Base-by-base conservation (phyloP, 441 rosid genomes). In the Raphanus hybrid region DNA sequence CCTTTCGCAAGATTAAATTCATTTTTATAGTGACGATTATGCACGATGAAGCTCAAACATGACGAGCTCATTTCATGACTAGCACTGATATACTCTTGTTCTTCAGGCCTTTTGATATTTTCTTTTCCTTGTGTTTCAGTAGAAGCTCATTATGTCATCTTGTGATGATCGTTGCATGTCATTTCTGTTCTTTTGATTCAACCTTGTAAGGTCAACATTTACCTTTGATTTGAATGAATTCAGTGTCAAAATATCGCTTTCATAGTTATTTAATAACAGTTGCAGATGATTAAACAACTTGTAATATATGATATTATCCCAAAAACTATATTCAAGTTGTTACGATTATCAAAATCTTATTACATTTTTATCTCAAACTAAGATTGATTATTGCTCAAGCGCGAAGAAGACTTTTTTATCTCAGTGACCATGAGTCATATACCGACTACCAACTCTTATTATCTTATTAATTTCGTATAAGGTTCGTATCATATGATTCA, bases 401-500 rank as follows among this genome's bases (percentile, higher is more conserved):
- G 29, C 15, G 11, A 55, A 18, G 20, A 55, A 32, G 20, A 64
- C 18, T 29, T 10, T 64, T 64, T 72, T 16, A 41, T 27, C 29
- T 41, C 29, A 35, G 1, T 18, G 18, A 37, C 77, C 71, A 74
- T 54, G 70, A 74, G 64, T 14, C 6, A n/a, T 64, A 39, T 64
- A 73, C 61, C 50, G 43, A 45, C 10, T 52, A 73, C 64, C 76
- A 65, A 65, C 65, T 55, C 45, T 55, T 65, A 39, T 20, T 23
- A 18, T 63, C 43, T 62, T 59, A 29, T 29, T 29, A 14, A 26
- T 16, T 61, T 73, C 34, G 20, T 73, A 66, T 37, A 39, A 39
- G 16, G 65, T 65, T 65, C n/a, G 39, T 66, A 66, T 39, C 77
- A 74, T 27, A 74, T 43, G 48, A 9, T 59, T 67, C 61, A 59